phyloP scores from a whole-genome alignment of 2,329 filamentous ascomycete species.

The Pyricularia pennisetigena region DNA sequence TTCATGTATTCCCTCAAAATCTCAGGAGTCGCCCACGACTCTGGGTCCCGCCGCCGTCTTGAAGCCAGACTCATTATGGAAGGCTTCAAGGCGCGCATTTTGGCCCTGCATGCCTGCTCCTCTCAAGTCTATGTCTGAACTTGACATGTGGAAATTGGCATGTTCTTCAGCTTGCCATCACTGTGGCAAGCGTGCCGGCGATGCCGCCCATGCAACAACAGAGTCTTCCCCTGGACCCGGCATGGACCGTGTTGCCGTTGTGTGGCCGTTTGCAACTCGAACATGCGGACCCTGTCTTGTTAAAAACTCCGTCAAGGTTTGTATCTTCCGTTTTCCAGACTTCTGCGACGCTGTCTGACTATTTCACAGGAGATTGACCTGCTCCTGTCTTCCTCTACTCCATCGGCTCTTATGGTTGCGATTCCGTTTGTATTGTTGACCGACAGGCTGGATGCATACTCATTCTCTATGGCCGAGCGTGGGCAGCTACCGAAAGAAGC shows the following conservation, averaged over 20 bases:
- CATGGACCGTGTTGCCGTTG: slow-evolving; percentile 44
- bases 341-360: slow-evolving; percentile 1
- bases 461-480: slow-evolving; percentile 42
- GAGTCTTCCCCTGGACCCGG: slow-evolving; percentile 53
- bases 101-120: slow-evolving; percentile 61
- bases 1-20: slow-evolving; percentile 10
- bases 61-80: slow-evolving; percentile 62
- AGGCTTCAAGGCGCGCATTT: slow-evolving; percentile 53
- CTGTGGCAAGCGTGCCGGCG: slow-evolving; percentile 38
- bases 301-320: slow-evolving; percentile 54
- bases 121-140: slow-evolving; percentile 53
- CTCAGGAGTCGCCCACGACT: not conserved
- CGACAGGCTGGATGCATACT: slow-evolving; percentile 47
- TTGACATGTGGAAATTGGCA: slow-evolving; percentile 67
- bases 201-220: slow-evolving; percentile 15
- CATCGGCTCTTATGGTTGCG: slow-evolving; percentile 54
- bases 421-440: slow-evolving; percentile 61
- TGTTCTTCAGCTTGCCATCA: slow-evolving; percentile 57
- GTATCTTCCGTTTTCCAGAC: slow-evolving; percentile 13
- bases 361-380: slow-evolving; percentile 57
- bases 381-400: slow-evolving; percentile 49
- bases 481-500: slow-evolving; percentile 33
- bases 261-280: slow-evolving; percentile 64
- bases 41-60: slow-evolving; percentile 12
- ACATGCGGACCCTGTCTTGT: slow-evolving; percentile 59